Percentiles rank a stretch among this genome's conserved stretches.
phyloP scores from a whole-genome alignment of 2,329 filamentous ascomycete species.

The Epichloe sp. region DNA sequence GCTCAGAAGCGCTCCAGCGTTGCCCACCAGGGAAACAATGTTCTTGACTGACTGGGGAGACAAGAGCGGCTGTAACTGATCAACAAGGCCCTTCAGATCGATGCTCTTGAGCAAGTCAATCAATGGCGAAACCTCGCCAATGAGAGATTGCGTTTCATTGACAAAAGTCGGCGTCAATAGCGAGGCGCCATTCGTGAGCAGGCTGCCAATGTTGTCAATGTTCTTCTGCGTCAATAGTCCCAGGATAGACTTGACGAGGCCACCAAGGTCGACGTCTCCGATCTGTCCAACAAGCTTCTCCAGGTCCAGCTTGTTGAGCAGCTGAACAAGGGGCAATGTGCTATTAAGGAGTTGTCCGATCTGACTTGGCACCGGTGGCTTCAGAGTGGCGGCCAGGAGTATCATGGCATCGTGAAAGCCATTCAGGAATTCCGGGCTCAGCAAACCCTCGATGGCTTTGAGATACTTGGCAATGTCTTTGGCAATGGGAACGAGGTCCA shows the following conservation, averaged over 20 bases:
- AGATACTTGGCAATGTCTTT: constrained; percentile 13
- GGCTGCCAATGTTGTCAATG: constrained; percentile 19
- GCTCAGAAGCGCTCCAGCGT: constrained; percentile 1
- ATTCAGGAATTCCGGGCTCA: constrained; percentile 26
- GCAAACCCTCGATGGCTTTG: constrained; percentile 9
- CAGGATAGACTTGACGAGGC: constrained; percentile 17
- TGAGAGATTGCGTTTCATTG: constrained; percentile 20
- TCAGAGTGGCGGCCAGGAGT: constrained; percentile 24
- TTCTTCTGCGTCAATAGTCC: constrained; percentile 19
- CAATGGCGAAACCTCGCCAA: constrained; percentile 21
- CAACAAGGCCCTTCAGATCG: constrained; percentile 20
- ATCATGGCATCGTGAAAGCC: constrained; percentile 28
- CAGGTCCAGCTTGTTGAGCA: constrained; percentile 20
- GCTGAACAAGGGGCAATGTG: constrained; percentile 17
- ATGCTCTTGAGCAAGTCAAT: constrained; percentile 18
- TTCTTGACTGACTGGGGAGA: constrained; percentile 15
- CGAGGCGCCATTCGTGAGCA: constrained; percentile 23
- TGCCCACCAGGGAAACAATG: constrained; percentile 12
- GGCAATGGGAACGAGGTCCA: constrained; percentile 12
- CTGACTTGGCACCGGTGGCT: constrained; percentile 22
- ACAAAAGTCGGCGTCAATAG: constrained; percentile 21
- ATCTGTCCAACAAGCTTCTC: constrained; percentile 19
- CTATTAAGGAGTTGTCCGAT: constrained; percentile 15
- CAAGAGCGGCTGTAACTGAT: constrained; percentile 14
- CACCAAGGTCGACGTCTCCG: constrained; percentile 18